Evolutionary conservation across 768 basidiomycete species (phyloP).

Genomic region (Boletus tylopilopsis): DNA sequence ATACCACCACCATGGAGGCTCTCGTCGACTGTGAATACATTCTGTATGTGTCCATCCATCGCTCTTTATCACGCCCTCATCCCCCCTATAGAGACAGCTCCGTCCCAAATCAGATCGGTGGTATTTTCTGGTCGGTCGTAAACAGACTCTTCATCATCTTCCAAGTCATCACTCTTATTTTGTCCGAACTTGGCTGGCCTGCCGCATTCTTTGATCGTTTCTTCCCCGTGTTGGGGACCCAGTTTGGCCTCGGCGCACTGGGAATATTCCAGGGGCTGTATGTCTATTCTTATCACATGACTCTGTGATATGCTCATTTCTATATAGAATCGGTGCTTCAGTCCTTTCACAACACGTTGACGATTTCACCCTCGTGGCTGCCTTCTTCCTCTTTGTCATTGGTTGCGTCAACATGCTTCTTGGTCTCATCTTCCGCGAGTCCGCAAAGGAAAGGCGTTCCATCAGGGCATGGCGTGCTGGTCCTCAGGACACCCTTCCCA

Average conservation of each 20-base stretch:
- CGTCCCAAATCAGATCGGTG: conserved; percentile 88
- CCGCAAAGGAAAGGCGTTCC: conserved; percentile 58
- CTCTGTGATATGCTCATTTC: conserved; percentile 7
- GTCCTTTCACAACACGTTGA: conserved; percentile 79
- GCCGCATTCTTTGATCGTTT: conserved; percentile 72
- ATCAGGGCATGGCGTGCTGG: conserved; percentile 62
- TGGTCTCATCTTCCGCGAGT: conserved; percentile 68
- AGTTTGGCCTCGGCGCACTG: conserved; percentile 82
- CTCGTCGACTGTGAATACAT: conserved; percentile 72
- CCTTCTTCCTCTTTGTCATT: conserved; percentile 87
- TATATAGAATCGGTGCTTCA: conserved; percentile 58
- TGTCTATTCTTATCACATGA: conserved; percentile 26
- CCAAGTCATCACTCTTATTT: conserved; percentile 73
- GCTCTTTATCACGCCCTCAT: conserved; percentile 17
- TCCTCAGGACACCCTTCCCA: conserved; percentile 47
- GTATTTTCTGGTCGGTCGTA: conserved; percentile 88
- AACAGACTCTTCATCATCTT: conserved; percentile 85
- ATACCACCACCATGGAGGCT: conserved; percentile 24
- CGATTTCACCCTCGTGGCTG: conserved; percentile 84
- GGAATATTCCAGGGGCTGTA: conserved; percentile 86
- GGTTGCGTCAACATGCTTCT: conserved; percentile 86
- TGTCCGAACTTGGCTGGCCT: conserved; percentile 85
- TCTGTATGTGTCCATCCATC: conserved; percentile 42
- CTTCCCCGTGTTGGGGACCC: conserved; percentile 82
- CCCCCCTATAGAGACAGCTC: conserved; percentile 54